Evolutionary conservation across 2,329 filamentous ascomycete species (phyloP), one percentile per base, ranked within the genome.

Genomic region (Gyromitra esculenta): DNA sequence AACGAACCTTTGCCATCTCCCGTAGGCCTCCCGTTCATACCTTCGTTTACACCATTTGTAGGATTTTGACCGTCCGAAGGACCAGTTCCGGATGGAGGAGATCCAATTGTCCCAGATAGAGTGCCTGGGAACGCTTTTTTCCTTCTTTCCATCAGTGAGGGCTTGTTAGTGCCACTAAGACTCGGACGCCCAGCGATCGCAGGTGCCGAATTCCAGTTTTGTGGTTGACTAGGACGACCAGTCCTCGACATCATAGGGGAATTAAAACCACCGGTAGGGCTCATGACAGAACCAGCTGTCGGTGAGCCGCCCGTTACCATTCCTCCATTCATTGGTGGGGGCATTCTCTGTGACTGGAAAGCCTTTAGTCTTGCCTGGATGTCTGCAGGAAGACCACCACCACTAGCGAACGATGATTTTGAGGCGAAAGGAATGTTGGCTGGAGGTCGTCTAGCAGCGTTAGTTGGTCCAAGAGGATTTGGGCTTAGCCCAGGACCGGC

Each of bases 331-430:
- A 82, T 77, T 1, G 83, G 82, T 80, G 80, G 68, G 35, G 79
- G 80, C 82, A 80, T 81, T 78, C 41, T 82, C 45, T 87, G 87
- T 60, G 89, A 88, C 82, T 90, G 89, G 77, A 92, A 91, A 1
- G 89, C 89, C 83, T 88, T 89, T 87, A 93, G 90, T 81, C 89
- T 89, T 52, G 88, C 90, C 81, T 90, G 85, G 79, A 92, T 89
- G 78, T 92, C 90, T 80, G 88, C 86, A 62, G 88, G 87, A 65
- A 90, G 82, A 18, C 86, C 86, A 63, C 87, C 87, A 73, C 86
- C 83, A 57, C 67, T 83, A 80, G 75, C 75, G 9, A 74, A 50
- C 39, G 74, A 64, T 59, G 63, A 25, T 70, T 52, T 77, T 48
- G 74, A 76, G 35, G 84, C 83, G 67, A 84, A 84, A 52, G 85